Percentiles rank a stretch among this genome's conserved stretches.
These are phyloP conservation scores for Helianthus annuus DNA, from an alignment of 129 eudicot genomes.

Conservation along the genomic window DNA sequence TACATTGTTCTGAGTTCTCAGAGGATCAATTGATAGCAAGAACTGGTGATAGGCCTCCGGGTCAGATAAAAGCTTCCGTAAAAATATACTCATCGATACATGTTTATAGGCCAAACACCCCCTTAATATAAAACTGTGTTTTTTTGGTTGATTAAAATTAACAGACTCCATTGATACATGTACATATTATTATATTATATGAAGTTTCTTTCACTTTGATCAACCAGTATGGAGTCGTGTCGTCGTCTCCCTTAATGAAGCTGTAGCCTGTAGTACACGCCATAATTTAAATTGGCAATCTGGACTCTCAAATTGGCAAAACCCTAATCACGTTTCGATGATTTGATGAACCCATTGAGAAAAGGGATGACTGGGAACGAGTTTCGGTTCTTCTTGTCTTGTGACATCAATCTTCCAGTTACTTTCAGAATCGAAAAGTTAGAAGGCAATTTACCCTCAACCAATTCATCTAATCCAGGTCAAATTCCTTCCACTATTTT, in stretches of 20 bases:
- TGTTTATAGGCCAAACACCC: too few species aligned
- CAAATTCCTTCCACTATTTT: too few species aligned
- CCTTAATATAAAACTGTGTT: too few species aligned
- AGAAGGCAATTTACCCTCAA: slow-evolving; percentile 65
- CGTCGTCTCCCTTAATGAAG: slow-evolving; percentile 23
- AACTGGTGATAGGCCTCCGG: too few species aligned
- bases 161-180: not conserved
- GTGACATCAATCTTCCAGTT: slow-evolving; percentile 92
- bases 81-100: too few species aligned
- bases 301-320: slow-evolving; percentile 17
- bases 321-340: slow-evolving; percentile 26
- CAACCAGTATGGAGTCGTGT: slow-evolving; percentile 1
- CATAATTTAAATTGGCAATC: not conserved
- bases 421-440: slow-evolving; percentile 84
- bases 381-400: slow-evolving; percentile 87
- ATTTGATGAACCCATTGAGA: not conserved
- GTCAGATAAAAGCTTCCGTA: too few species aligned
- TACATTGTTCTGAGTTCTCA: too few species aligned
- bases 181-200: not conserved
- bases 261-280: slow-evolving; percentile 22
- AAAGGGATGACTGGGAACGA: slow-evolving; percentile 69
- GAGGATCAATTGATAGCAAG: too few species aligned
- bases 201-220: not conserved
- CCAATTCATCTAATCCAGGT: slow-evolving; percentile 57
- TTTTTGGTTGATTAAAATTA: not conserved